Evolutionary conservation across 805 yeast genomes (phyloP).

Genomic region (Candida coquimbonensis): DNA sequence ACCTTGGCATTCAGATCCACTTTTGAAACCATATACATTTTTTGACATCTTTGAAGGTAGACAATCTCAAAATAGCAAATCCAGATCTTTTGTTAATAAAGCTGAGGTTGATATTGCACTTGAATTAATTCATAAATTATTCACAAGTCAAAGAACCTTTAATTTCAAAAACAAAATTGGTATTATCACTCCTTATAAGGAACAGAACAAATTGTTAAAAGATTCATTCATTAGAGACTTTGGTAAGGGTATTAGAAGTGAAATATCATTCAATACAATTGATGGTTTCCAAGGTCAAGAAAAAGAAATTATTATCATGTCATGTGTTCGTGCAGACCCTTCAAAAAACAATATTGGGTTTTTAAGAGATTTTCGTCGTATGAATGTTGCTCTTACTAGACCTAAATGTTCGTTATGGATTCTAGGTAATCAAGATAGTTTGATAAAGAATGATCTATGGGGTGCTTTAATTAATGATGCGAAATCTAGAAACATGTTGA

Average conservation of each 20-base stretch:
- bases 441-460: conserved; percentile 69
- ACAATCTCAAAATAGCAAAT: conserved; percentile 56
- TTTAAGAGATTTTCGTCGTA: conserved; percentile 83
- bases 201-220: conserved; percentile 61
- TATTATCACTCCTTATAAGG: conserved; percentile 90
- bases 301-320: conserved; percentile 85
- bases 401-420: conserved; percentile 92
- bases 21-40: conserved; percentile 71
- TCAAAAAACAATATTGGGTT: conserved; percentile 66
- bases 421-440: conserved; percentile 69
- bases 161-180: conserved; percentile 75
- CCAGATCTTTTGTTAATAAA: conserved; percentile 65
- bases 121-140: conserved; percentile 53
- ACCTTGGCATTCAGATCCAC: conserved; percentile 62
- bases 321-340: conserved; percentile 88
- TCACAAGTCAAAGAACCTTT: conserved; percentile 34
- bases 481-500: conserved; percentile 30
- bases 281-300: conserved; percentile 99
- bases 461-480: conserved; percentile 61
- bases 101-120: conserved; percentile 70
- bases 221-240: conserved; percentile 48
- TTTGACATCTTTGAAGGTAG: conserved; percentile 59
- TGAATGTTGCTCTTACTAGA: conserved; percentile 96
- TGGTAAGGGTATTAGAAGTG: conserved; percentile 56
- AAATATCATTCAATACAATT: conserved; percentile 85